Percentiles rank a stretch among this genome's conserved stretches.
Conservation (phyloP, 768 basidiomycete genomes). For the Hypholoma fasciculare region DNA sequence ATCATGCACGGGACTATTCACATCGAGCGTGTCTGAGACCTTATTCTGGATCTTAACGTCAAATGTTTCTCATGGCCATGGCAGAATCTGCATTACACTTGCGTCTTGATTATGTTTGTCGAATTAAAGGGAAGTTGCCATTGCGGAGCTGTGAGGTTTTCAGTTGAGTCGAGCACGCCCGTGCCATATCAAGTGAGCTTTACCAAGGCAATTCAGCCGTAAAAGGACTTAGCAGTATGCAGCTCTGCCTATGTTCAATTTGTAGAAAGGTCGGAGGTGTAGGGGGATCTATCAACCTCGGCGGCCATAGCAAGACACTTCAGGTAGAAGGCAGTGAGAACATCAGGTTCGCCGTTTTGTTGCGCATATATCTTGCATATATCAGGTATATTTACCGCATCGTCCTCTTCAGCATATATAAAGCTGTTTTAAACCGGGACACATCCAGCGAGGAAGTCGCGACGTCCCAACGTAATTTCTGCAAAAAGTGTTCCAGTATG, state of each 20-base stretch:
- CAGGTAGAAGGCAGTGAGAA: conserved; percentile 54
- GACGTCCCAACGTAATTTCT: conserved; percentile 62
- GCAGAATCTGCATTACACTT: neutral
- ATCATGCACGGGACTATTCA: neutral
- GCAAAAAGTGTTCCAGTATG: conserved; percentile 64
- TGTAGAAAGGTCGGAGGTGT: conserved; percentile 70
- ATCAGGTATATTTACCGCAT: neutral
- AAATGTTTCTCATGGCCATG: no score
- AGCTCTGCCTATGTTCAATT: conserved; percentile 69
- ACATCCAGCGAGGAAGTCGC: conserved; percentile 47
- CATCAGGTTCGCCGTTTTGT: conserved; percentile 39
- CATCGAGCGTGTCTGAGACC: neutral
- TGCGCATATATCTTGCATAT: neutral
- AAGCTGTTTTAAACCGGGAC: conserved; percentile 59
- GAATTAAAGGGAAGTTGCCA: conserved; percentile 57
- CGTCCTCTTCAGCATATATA: conserved; percentile 44
- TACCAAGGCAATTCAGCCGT: neutral
- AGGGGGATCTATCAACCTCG: conserved; percentile 69
- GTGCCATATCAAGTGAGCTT: conserved; percentile 60
- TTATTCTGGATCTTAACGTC: neutral
- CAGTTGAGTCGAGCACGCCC: conserved; percentile 52
- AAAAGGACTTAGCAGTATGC: neutral
- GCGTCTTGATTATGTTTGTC: conserved; percentile 45
- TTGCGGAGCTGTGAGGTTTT: conserved; percentile 51
- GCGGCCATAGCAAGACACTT: conserved; percentile 51